Evolutionary conservation across 1,139 yeast species (phyloP).

Genomic region (Geotrichum cucujoidarum): DNA sequence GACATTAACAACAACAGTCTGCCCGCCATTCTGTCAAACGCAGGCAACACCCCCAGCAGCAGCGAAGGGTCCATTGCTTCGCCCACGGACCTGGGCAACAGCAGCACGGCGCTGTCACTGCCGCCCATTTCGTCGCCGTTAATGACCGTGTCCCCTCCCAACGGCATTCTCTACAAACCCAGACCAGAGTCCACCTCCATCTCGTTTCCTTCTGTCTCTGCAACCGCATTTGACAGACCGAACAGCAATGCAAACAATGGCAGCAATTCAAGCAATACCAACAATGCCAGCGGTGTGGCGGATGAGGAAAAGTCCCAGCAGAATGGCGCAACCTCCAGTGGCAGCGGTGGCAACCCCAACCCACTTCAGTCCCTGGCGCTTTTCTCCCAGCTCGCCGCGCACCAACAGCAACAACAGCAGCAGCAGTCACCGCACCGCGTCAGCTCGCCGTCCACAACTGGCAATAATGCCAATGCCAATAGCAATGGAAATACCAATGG

Average conservation of each 20-base stretch:
- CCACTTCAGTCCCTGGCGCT: constrained; percentile 1
- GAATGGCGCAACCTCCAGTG: neutral
- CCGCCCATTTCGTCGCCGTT: constrained; percentile 3
- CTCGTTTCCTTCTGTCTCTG: neutral
- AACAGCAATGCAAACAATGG: neutral
- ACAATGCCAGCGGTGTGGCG: neutral
- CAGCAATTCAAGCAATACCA: neutral
- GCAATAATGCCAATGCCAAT: neutral
- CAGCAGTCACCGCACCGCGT: neutral
- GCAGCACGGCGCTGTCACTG: neutral
- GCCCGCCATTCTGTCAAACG: constrained; percentile 2
- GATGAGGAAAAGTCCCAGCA: neutral
- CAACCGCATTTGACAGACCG: neutral
- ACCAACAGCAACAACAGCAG: neutral
- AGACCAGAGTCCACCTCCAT: neutral
- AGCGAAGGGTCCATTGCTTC: too few species aligned
- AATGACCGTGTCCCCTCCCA: neutral
- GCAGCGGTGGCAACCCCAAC: neutral
- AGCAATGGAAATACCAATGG: neutral
- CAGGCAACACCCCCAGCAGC: neutral
- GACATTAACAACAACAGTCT: constrained; percentile 1
- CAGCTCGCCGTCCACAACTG: neutral
- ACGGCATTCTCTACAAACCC: neutral
- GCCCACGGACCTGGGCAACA: neutral
- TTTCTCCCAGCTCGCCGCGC: neutral